Conservation (phyloP, 2,329 filamentous ascomycete genomes). For the Domatiomyces globalis region DNA sequence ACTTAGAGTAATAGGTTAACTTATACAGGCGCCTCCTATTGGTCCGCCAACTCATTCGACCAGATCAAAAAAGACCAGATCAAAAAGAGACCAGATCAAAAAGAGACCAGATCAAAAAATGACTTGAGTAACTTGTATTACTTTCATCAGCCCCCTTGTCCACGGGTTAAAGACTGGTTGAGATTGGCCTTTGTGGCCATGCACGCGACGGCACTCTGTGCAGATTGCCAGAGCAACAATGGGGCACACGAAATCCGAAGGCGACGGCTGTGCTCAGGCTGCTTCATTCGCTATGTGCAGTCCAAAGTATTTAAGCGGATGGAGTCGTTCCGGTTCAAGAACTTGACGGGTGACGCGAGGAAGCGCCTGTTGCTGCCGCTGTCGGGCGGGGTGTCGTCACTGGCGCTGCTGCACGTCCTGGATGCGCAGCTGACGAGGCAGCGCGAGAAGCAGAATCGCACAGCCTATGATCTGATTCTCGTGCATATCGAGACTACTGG, state of each 20-base stretch:
- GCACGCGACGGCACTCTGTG: background rate
- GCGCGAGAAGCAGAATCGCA: conserved; percentile 43
- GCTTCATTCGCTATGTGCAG: conserved; percentile 63
- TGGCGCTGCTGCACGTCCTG: conserved; percentile 61
- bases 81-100: too few relatives aligned
- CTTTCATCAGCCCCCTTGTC: too few relatives aligned
- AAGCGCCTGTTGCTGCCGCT: conserved; percentile 59
- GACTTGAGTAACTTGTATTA: background rate
- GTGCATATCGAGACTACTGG: conserved; percentile 29
- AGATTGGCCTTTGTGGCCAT: background rate
- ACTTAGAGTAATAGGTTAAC: too few relatives aligned
- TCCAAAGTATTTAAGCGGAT: conserved; percentile 70
- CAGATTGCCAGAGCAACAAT: background rate
- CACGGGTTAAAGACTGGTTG: too few relatives aligned
- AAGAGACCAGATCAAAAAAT: too few relatives aligned
- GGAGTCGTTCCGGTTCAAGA: conserved; percentile 45
- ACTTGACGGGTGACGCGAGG: conserved; percentile 24
- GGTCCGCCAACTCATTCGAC: background rate
- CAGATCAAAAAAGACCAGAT: too few relatives aligned
- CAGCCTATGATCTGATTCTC: conserved; percentile 48
- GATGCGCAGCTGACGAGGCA: conserved; percentile 55
- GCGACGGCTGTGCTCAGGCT: conserved; percentile 49
- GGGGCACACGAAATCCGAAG: conserved; percentile 36
- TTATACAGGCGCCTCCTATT: background rate
- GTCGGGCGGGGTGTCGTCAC: conserved; percentile 70